phyloP scores from a whole-genome alignment of 2,329 filamentous ascomycete species.

The Tolypocladium sp. region DNA sequence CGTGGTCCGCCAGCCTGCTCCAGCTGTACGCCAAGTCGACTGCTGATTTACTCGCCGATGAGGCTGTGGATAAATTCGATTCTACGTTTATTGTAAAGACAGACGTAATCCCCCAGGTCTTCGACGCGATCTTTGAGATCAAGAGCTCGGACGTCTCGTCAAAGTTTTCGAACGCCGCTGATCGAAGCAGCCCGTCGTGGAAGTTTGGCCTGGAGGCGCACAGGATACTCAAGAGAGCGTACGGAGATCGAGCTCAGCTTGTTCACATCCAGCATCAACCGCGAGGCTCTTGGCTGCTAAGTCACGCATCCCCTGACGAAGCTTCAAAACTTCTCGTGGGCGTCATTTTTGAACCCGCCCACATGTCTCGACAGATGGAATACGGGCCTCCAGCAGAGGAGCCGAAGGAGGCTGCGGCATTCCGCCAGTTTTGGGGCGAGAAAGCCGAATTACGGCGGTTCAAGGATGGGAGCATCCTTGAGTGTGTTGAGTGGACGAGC shows the following conservation, averaged over 20 bases:
- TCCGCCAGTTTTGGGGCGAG: constrained; percentile 89
- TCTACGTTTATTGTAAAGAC: constrained; percentile 67
- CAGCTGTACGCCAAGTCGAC: constrained; percentile 68
- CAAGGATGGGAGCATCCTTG: constrained; percentile 87
- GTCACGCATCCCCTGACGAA: constrained; percentile 8
- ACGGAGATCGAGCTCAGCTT: constrained; percentile 65
- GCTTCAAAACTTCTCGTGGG: constrained; percentile 47
- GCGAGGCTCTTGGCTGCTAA: constrained; percentile 19
- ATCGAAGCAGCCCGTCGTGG: constrained; percentile 33
- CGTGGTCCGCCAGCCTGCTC: constrained; percentile 70
- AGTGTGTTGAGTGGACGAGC: constrained; percentile 80
- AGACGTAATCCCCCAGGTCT: constrained; percentile 44
- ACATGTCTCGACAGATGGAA: constrained; percentile 70
- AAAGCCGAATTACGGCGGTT: constrained; percentile 90
- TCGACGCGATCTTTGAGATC: constrained; percentile 37
- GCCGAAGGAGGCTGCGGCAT: constrained; percentile 70
- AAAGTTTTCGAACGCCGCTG: constrained; percentile 18
- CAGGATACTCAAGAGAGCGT: constrained; percentile 56
- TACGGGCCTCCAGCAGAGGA: constrained; percentile 81
- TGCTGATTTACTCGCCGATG: constrained; percentile 65
- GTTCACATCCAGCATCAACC: constrained; percentile 46
- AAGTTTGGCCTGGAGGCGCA: constrained; percentile 50
- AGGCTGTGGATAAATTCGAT: constrained; percentile 70
- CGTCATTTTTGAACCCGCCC: constrained; percentile 62
- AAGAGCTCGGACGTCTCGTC: constrained; percentile 16